Evolutionary conservation across 2,329 filamentous ascomycete species (phyloP).

Genomic region (Sporothrix curviconia): DNA sequence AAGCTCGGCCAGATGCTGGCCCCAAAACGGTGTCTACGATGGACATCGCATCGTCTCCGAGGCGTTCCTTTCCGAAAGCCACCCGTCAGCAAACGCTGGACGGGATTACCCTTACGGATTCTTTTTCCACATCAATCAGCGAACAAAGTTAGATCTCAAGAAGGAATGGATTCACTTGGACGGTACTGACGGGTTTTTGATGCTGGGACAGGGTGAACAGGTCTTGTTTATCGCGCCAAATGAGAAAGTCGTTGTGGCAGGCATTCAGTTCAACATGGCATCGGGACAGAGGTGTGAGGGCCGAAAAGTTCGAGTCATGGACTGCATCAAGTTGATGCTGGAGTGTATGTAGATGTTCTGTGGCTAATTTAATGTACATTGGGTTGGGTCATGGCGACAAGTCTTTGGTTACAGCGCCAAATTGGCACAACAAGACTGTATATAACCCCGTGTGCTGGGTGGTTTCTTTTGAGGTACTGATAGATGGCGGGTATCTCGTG

Average conservation of each 20-base stretch:
- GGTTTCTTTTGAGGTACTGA: slow-evolving; percentile 12
- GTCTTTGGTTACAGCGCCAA: too few species aligned
- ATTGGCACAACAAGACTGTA: neutral
- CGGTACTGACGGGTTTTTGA: neutral
- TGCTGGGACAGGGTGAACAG: neutral
- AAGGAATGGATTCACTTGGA: neutral
- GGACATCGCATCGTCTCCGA: neutral
- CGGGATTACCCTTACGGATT: slow-evolving; percentile 1
- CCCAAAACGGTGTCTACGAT: neutral
- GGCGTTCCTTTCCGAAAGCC: neutral
- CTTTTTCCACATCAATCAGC: neutral
- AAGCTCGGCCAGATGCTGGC: neutral
- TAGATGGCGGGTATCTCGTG: slow-evolving; percentile 15
- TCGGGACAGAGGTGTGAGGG: neutral
- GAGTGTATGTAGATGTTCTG: neutral
- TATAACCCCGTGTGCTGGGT: too few species aligned
- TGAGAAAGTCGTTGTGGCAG: neutral
- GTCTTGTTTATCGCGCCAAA: neutral
- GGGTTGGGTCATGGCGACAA: too few species aligned
- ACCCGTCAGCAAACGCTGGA: neutral
- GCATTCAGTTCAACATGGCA: neutral
- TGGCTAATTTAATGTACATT: neutral
- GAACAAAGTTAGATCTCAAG: neutral
- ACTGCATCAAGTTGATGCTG: neutral
- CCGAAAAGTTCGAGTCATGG: neutral